Conservation (phyloP, 257 asterid genomes). For the Nicotiana obtusifolia region DNA sequence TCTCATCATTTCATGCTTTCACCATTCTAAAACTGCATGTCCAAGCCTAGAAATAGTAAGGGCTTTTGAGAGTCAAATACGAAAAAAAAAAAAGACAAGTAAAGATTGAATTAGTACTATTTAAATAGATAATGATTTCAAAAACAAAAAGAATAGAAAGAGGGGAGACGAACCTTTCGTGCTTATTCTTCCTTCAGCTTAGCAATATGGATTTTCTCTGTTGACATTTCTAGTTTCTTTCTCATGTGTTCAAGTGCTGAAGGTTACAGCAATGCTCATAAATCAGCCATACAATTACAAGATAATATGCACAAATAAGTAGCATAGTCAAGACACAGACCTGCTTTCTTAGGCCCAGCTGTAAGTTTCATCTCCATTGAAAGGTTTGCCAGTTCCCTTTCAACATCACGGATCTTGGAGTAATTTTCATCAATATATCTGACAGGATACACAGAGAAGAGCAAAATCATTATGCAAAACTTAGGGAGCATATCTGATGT, state of each 20-base stretch:
- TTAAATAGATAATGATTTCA: neutral
- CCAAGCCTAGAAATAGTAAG: neutral
- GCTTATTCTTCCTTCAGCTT: conserved; percentile 80
- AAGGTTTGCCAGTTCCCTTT: conserved; percentile 74
- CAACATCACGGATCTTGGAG: conserved; percentile 95
- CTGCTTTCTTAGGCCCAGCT: conserved; percentile 94
- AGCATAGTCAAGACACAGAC: conserved; percentile 22
- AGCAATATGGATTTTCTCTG: conserved; percentile 68
- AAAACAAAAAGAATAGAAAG: neutral
- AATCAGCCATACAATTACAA: conserved; percentile 5
- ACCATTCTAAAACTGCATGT: neutral
- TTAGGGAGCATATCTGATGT: neutral
- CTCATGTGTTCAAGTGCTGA: conserved; percentile 89
- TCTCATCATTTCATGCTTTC: neutral
- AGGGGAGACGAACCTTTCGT: conserved; percentile 42
- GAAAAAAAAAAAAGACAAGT: neutral
- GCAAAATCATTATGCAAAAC: conserved; percentile 5
- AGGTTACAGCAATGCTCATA: conserved; percentile 4
- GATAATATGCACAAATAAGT: conserved; percentile 1
- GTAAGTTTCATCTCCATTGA: conserved; percentile 94
- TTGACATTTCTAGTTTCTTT: conserved; percentile 77
- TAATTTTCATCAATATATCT: conserved; percentile 93
- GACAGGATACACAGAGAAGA: conserved; percentile 18
- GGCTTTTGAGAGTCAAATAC: neutral
- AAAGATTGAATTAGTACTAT: neutral